A percentile compares a stretch with the other conserved stretches of the same genome.
These are phyloP conservation scores for Onygenales sp. DNA, from an alignment of 2,329 filamentous ascomycete species.

Conservation along the genomic window DNA sequence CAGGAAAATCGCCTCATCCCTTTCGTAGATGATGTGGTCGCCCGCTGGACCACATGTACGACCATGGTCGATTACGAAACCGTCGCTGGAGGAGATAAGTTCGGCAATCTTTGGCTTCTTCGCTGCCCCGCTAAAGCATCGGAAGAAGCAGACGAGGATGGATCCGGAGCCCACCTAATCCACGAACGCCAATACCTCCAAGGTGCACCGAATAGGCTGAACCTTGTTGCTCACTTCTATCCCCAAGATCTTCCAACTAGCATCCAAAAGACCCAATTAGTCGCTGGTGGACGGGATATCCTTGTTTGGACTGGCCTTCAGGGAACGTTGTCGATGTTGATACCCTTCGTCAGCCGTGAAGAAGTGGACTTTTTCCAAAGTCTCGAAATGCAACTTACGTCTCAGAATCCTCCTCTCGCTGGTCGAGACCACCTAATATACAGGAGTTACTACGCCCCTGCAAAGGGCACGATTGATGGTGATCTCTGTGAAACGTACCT, in stretches of 20 bases:
- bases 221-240: conserved; percentile 80
- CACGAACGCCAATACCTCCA: conserved; percentile 86
- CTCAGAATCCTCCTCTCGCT: conserved; percentile 76
- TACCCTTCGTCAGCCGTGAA: conserved; percentile 84
- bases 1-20: conserved; percentile 86
- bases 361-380: conserved; percentile 97
- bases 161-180: conserved; percentile 78
- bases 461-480: conserved; percentile 94
- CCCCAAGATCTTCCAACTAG: conserved; percentile 86
- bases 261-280: conserved; percentile 78
- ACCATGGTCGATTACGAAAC: conserved; percentile 98
- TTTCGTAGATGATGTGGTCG: conserved; percentile 81
- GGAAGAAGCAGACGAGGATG: conserved; percentile 84
- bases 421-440: conserved; percentile 95
- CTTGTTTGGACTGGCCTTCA: conserved; percentile 90
- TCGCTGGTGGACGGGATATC: conserved; percentile 84
- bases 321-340: conserved; percentile 84
- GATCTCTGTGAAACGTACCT: conserved; percentile 92
- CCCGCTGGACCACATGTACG: conserved; percentile 82
- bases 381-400: conserved; percentile 77
- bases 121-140: conserved; percentile 79
- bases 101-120: conserved; percentile 90
- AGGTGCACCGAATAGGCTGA: conserved; percentile 74
- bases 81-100: conserved; percentile 89
- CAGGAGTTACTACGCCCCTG: conserved; percentile 87